Conservation (phyloP, 2,329 filamentous ascomycete genomes). For the Aureobasidium sp. region DNA sequence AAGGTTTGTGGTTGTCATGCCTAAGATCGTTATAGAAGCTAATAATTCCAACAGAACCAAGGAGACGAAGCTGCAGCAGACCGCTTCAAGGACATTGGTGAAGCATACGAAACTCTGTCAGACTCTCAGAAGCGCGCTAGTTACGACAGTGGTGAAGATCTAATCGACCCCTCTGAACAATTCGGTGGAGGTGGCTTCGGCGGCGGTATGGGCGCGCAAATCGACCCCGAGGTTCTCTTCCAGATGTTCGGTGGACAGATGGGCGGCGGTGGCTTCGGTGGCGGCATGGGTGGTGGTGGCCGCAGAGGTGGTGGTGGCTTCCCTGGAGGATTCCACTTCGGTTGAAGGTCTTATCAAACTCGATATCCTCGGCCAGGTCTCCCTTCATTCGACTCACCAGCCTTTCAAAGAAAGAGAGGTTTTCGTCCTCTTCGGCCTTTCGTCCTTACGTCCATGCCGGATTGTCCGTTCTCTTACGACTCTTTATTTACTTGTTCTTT, state of each 20-base stretch:
- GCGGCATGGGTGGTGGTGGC: conserved; percentile 5
- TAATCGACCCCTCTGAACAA: conserved; percentile 76
- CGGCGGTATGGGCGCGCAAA: conserved; percentile 42
- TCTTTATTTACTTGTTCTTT: background rate
- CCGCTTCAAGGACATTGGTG: conserved; percentile 95
- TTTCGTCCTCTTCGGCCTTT: background rate
- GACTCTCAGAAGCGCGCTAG: conserved; percentile 87
- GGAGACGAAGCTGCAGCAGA: conserved; percentile 77
- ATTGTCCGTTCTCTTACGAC: background rate
- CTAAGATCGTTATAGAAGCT: background rate
- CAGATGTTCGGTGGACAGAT: conserved; percentile 56
- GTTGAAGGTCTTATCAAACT: background rate
- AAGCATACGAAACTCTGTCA: conserved; percentile 92
- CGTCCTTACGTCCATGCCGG: background rate
- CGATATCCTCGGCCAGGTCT: background rate
- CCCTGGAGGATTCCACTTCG: conserved; percentile 14
- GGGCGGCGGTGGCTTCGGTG: conserved; percentile 12
- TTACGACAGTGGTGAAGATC: conserved; percentile 89
- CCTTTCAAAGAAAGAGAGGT: background rate
- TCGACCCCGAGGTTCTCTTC: conserved; percentile 72
- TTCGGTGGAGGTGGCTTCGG: conserved; percentile 58
- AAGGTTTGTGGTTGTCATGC: conserved; percentile 43
- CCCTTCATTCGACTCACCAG: background rate
- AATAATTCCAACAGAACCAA: conserved; percentile 53
- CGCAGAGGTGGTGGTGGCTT: conserved; percentile 11